Conservation (phyloP, 495 filamentous ascomycete genomes). For the Trichocladium uniseriatum region DNA sequence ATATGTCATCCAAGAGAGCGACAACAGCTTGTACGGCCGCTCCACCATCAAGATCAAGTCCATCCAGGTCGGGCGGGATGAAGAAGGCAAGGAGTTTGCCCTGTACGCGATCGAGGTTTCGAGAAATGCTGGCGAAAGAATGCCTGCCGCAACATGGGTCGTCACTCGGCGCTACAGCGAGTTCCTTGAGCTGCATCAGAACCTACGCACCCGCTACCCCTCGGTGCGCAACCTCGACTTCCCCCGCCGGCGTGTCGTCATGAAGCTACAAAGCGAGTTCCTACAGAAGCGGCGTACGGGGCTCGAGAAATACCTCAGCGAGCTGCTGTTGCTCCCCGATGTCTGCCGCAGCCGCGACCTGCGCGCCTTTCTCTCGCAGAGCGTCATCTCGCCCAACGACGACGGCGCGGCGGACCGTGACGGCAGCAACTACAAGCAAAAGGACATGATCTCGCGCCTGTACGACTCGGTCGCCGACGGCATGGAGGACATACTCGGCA, state of each 20-base stretch:
- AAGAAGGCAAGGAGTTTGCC: constrained; percentile 88
- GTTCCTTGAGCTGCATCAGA: constrained; percentile 91
- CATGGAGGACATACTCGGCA: constrained; percentile 94
- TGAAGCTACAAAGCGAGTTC: constrained; percentile 95
- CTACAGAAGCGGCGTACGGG: constrained; percentile 75
- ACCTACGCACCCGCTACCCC: constrained; percentile 71
- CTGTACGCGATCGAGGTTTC: constrained; percentile 89
- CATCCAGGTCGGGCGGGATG: constrained; percentile 83
- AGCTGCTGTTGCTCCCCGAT: constrained; percentile 76
- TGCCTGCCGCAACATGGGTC: constrained; percentile 75
- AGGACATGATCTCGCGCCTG: constrained; percentile 86
- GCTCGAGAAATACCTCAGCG: constrained; percentile 77
- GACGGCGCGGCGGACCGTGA: constrained; percentile 37
- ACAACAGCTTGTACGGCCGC: constrained; percentile 92
- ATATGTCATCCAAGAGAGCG: constrained; percentile 94
- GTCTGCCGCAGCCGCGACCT: constrained; percentile 91
- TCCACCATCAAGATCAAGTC: constrained; percentile 82
- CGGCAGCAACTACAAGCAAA: constrained; percentile 41
- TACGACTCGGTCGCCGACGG: constrained; percentile 95
- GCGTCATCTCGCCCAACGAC: constrained; percentile 49
- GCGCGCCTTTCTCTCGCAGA: constrained; percentile 87
- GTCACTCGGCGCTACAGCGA: constrained; percentile 85
- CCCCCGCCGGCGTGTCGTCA: constrained; percentile 79
- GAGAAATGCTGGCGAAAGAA: constrained; percentile 78
- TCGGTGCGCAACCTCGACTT: constrained; percentile 86